Evolutionary conservation across 345 rosid genomes (phyloP).

Genomic region (Arabis alpina): DNA sequence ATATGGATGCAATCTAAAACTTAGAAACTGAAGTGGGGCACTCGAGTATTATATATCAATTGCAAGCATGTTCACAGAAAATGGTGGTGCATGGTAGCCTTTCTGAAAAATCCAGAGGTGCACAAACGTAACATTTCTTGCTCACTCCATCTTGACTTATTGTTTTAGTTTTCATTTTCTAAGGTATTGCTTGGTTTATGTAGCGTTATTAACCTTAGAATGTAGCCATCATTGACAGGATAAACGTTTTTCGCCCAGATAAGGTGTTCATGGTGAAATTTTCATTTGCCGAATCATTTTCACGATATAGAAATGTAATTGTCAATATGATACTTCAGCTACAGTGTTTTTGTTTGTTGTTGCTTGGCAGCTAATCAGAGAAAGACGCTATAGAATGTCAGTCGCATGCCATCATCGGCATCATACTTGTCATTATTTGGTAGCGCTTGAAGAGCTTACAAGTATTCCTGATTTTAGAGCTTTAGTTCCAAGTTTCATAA

Average conservation of each 20-base stretch:
- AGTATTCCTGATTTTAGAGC: constrained; percentile 74
- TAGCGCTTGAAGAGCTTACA: constrained; percentile 81
- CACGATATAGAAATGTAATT: constrained; percentile 10
- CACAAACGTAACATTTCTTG: constrained; percentile 49
- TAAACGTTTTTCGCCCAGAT: constrained; percentile 89
- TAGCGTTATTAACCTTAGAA: constrained; percentile 54
- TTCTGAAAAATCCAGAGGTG: constrained; percentile 45
- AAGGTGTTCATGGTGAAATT: constrained; percentile 85
- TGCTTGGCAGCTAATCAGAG: constrained; percentile 71
- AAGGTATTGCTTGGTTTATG: constrained; percentile 45
- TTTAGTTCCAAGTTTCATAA: constrained; percentile 76
- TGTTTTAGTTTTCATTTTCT: constrained; percentile 38
- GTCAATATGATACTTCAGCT: constrained; percentile 24
- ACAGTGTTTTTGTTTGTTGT: constrained; percentile 22
- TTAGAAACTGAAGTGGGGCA: constrained; percentile 93
- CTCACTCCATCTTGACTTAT: constrained; percentile 21
- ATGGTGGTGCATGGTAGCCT: constrained; percentile 45
- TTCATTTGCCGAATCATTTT: constrained; percentile 25
- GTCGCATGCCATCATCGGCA: constrained; percentile 73
- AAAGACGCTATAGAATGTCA: constrained; percentile 78
- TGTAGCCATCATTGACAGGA: constrained; percentile 68
- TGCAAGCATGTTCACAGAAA: constrained; percentile 77
- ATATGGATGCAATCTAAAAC: constrained; percentile 48
- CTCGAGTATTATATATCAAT: constrained; percentile 93
- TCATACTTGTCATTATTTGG: constrained; percentile 76